A percentile compares a stretch with the other conserved stretches of the same genome.
Evolutionary conservation across 78 protist species (phyloP).

Genomic region (Dictyostelium discoideum): dicty_2.7 NC_007089.4:1642501-1643000

Average conservation of each 20-base stretch:
- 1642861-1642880: neutral
- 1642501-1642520: neutral
- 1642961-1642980: neutral
- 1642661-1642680: neutral
- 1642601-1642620: neutral
- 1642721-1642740: neutral
- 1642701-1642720: neutral
- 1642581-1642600: neutral
- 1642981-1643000: neutral
- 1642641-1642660: neutral
- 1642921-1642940: neutral
- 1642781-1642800: too few species aligned
- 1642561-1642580: neutral
- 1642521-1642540: neutral
- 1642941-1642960: conserved; percentile 5
- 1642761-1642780: too few species aligned
- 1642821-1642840: neutral
- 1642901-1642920: neutral
- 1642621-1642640: too few species aligned
- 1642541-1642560: too few species aligned
- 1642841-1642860: neutral
- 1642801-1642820: neutral
- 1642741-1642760: neutral
- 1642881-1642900: neutral
- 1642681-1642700: neutral